Base-by-base conservation (phyloP, 371 early-diverging fungal species). In the Mortierella sp. region DNA sequence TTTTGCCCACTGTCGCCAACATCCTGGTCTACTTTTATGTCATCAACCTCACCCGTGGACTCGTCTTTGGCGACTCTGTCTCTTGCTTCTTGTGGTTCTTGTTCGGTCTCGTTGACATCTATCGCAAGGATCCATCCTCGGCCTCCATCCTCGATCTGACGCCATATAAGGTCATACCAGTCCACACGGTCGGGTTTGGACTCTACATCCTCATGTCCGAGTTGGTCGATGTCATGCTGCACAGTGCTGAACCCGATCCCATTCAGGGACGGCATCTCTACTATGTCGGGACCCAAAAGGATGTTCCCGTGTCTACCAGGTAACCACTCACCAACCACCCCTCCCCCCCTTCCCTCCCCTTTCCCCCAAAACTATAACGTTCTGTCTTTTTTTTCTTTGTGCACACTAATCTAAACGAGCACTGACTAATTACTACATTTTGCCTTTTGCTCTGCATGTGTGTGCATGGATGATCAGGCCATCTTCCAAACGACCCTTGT, bases 151-250 rank as follows among this genome's bases (percentile, higher is more conserved):
- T 70, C 31, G 78, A 76, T 51, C 63, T 76, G 43, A 76, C 78
- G 12, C 66, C 78, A 8, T 76, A 76, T 52, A 64, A 53, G 56
- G 66, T 76, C 54, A 76, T 76, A 12, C 78, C 78, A 13, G 78
- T 76, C 16, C 78, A 76, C 39, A 76, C 78, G 5, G 78, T 76
- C 12, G 78, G 78, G 9, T 76, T 76, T 70, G 78, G 78, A 9
- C 54, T 76, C 10, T 76, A 76, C 60, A 70, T 76, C 52, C 78
- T 76, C 52, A 69, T 76, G 78, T 76, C 78, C 13, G 78, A 76
- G 47, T 27, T 76, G 19, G 78, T 76, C n/a, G 78, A 76, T 54
- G 78, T 76, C n/a, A 76, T 76, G 78, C 78, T 76, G n/a, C 78
- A 76, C 16, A 76, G 78, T 34, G 63, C 66, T 13, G 78, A 76